Evolutionary conservation across 2,329 filamentous ascomycete genomes (phyloP), one percentile per base, ranked within the genome.

Genomic region (Epichloe baconii): DNA sequence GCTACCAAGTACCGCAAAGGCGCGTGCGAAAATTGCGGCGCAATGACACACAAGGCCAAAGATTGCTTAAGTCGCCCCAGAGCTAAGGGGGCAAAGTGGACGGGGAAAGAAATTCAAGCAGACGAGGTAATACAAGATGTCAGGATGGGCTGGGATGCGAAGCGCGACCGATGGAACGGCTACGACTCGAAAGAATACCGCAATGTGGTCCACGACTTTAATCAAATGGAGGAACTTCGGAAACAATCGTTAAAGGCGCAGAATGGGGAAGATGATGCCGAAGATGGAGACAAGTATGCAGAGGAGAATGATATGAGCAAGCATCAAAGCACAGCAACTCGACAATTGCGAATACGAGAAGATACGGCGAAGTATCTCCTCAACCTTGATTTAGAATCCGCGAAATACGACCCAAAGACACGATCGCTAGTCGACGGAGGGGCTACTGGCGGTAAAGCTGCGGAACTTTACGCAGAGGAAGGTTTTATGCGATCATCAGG

Each of bases 1-100:
- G 89, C 91, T 48, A 98, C 93, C 58, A 98, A 96, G 65, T 98
- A 87, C 66, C 87, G 94, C 58, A 98, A 97, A 72, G 93, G 94
- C 63, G 91, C 93, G 49, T 98, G 93, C 71, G 91, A 97, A 69
- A 98, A 98, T 70, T 98, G 93, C 71, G 93, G 93, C 61, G 85
- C 89, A 52, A 94, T 97, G 86, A 89, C 87, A 57, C 93, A 98
- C 71, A 95, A 95, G 70, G 85, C 82, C 49, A 95, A 95, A 64
- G 91, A 97, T 63, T 98, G 93, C 64, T 71, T 98, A 48, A 88
- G 85, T 62, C 79, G 93, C 50, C 93, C 90, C 34, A 80, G 93
- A 53, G 94, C 94, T 48, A 82, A 85, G 52, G 91, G 93, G 55
- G 93, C 93, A 11, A 89, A 85, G 64, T 96, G 86, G 82, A 95